A percentile compares a stretch with the other conserved stretches of the same genome.
phyloP scores from a whole-genome alignment of 2,329 filamentous ascomycete species.

The Teratosphaeriaceae sp. region DNA sequence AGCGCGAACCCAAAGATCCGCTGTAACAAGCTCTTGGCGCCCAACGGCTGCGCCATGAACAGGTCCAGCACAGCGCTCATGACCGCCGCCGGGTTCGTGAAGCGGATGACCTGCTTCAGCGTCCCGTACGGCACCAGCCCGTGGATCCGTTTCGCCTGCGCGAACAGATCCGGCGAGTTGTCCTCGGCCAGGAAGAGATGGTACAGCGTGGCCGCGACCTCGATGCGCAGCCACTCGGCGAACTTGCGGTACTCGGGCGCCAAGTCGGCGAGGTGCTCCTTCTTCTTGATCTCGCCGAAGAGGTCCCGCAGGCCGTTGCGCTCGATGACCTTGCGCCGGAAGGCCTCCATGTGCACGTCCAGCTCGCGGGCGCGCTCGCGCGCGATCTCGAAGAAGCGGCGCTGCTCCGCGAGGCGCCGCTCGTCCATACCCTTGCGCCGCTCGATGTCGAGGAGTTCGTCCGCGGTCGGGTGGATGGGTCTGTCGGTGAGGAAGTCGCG shows the following conservation, averaged over 20 bases:
- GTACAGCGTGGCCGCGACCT: constrained; percentile 93
- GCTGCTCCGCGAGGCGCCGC: constrained; percentile 85
- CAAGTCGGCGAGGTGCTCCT: constrained; percentile 77
- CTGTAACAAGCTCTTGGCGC: constrained; percentile 82
- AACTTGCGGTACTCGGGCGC: constrained; percentile 97
- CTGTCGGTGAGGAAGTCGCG: constrained; percentile 71
- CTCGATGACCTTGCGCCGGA: constrained; percentile 61
- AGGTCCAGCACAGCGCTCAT: constrained; percentile 95
- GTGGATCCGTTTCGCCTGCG: constrained; percentile 88
- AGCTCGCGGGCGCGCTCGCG: constrained; percentile 82
- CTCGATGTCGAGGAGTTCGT: constrained; percentile 75
- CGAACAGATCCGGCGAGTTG: constrained; percentile 93
- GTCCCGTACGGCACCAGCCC: constrained; percentile 88
- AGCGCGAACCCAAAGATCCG: constrained; percentile 89
- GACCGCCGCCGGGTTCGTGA: constrained; percentile 92
- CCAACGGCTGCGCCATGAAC: constrained; percentile 93
- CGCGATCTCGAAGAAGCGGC: constrained; percentile 91
- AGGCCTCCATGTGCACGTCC: constrained; percentile 94
- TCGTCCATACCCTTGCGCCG: constrained; percentile 77
- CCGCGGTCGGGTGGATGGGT: constrained; percentile 69
- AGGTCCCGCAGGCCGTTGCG: constrained; percentile 84
- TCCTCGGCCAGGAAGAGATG: constrained; percentile 97
- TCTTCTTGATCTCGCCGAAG: constrained; percentile 87
- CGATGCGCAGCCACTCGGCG: constrained; percentile 94
- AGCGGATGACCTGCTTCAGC: constrained; percentile 93